Base-by-base conservation (phyloP, 2,329 filamentous ascomycete species). In the Aspergillus sp. region DNA sequence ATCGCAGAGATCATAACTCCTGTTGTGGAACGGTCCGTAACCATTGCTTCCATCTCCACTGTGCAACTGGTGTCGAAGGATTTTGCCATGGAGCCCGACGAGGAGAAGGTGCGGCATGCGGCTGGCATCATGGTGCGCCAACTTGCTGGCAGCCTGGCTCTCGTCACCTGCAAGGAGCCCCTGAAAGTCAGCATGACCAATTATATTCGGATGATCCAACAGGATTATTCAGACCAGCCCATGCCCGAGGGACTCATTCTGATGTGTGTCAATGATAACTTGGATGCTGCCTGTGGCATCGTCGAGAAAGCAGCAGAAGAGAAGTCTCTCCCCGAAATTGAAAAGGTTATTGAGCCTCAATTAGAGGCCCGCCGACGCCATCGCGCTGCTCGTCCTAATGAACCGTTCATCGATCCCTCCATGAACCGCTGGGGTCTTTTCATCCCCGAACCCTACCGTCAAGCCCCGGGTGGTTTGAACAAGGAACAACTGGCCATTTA, bases 101-200 rank as follows among this genome's bases (percentile, higher is more conserved):
- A 96, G 73, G 89, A 89, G 59, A 88, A 90, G 56, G 82, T 97
- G 49, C 87, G 91, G 48, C 88, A 86, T 47, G 89, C 92, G 29
- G 93, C 94, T 3, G 86, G 96, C 60, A 96, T 88, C 58, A 95
- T 97, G 85, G 94, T 96, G 43, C 94, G 96, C 73, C 88, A 92
- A 47, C 89, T 96, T 21, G 93, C 94, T 20, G 94, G 94, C 36
- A 96, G 91, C 65, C 81, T 99, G 50, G 94, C 94, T 13, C 81
- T 97, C 29, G 94, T 99, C n/a, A 99, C 94, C 3, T 97, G 92
- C 68, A 99, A 97, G 73, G 94, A 99, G 71, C 94, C 94, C 14
- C 80, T 99, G 14, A 86, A 94, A 55, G 94, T 95, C 71, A 97
- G 95, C 74, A 96, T 99, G 72, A 95, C 89, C 49, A 99, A 97